Base-by-base conservation (phyloP, 2,329 filamentous ascomycete genomes). In the Penicillium fuscoglaucum region DNA sequence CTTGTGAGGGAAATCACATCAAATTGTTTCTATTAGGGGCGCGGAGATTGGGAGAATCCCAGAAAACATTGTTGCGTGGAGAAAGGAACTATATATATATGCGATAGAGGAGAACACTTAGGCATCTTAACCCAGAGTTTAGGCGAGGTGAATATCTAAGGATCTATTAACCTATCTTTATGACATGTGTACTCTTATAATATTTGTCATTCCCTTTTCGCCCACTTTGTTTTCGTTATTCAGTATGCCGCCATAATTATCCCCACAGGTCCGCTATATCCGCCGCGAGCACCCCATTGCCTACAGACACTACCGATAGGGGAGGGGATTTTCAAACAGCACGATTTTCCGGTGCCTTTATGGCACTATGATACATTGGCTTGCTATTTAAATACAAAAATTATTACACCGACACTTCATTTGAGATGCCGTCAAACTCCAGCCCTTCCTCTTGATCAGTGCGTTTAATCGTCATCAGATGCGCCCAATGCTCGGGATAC, bases 401-500 rank as follows among this genome's bases (percentile, higher is more conserved):
- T 54, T 50, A 48, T 57, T 66, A 70, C 10, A 70, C 62, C 51
- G 61, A 57, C 21, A 68, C 59, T 29, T 70, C 65, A 53, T 70
- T 68, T 26, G 50, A 52, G 45, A 72, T 70, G 33, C 66, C 67
- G 21, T 72, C 68, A 49, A 76, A 73, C 49, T 66, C 66, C 39
- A 57, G 51, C 0, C 73, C 73, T 21, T 75, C 71, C 53, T 76
- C 74, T 37, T 70, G 61, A 41, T 75, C 72, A 6, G 61, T 68
- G 47, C 72, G 71, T 26, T 68, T 62, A 13, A 66, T 59, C 62
- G 79, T 79, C 66, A 84, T 82, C 60, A 96, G 72, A 64, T 87
- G 81, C 12, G 76, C 77, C 92, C 91, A 96, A 6, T 84, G 76
- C 10, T 83, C 79, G 0, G 89, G 86, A 72, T 90, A 91, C 44